These are phyloP conservation scores for Trichoderma afroharzianum DNA, from an alignment of 2,329 filamentous ascomycete genomes.

Conservation along the genomic window DNA sequence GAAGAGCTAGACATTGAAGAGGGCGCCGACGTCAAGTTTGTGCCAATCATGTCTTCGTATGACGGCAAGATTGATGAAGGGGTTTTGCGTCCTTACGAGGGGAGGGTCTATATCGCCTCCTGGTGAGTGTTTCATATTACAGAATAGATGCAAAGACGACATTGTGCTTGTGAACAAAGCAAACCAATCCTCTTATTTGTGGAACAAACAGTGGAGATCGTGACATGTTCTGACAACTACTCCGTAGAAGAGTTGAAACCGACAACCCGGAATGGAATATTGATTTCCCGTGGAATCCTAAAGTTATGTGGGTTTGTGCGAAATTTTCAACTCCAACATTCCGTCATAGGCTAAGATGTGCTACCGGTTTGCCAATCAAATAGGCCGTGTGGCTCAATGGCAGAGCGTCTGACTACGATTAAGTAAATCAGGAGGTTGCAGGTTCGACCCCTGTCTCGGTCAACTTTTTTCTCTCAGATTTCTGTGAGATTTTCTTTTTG, in stretches of 20 bases:
- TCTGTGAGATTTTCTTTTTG: not conserved
- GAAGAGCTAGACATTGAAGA: conserved; percentile 25
- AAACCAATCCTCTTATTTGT: not conserved
- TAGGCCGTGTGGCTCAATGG: conserved; percentile 18
- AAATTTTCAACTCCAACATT: not conserved
- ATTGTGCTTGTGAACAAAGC: not conserved
- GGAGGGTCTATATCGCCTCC: conserved; percentile 28
- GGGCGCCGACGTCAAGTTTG: conserved; percentile 20
- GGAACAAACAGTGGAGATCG: not conserved
- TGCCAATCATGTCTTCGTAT: conserved; percentile 29
- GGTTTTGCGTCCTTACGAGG: conserved; percentile 30
- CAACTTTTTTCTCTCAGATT: not conserved
- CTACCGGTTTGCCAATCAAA: not conserved
- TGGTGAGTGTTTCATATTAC: not conserved
- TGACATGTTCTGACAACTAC: not conserved
- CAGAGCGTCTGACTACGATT: conserved; percentile 18
- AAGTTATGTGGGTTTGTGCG: not conserved
- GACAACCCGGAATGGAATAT: not conserved
- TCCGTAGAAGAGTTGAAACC: not conserved
- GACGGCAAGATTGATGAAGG: conserved; percentile 20
- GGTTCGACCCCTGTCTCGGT: conserved; percentile 18
- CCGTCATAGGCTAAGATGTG: not conserved
- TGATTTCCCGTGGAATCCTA: not conserved
- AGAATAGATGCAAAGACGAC: not conserved
- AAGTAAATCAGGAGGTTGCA: conserved; percentile 17